These are phyloP conservation scores for Massariosphaeria phaeospora DNA, from an alignment of 495 filamentous ascomycete genomes.

Conservation along the genomic window DNA sequence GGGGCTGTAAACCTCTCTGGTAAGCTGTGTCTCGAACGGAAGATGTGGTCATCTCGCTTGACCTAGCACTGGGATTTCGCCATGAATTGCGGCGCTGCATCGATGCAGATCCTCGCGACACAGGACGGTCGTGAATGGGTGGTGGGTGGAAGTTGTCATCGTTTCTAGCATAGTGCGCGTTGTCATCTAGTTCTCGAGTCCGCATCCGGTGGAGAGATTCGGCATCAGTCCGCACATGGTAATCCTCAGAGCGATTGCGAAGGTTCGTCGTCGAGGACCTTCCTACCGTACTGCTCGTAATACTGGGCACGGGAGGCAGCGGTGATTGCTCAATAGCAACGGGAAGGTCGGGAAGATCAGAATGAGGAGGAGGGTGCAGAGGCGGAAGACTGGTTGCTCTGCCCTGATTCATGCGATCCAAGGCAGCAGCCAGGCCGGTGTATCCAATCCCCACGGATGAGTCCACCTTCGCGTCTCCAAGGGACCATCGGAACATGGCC, in stretches of 20 bases:
- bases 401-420: conserved; percentile 39
- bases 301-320: background rate
- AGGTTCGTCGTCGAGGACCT: background rate
- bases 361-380: conserved; percentile 9
- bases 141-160: background rate
- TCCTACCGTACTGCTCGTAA: background rate
- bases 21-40: conserved; percentile 7
- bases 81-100: background rate
- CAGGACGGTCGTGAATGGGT: background rate
- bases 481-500: conserved; percentile 46
- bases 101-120: background rate
- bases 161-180: too few species aligned
- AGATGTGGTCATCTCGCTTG: background rate
- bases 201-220: too few species aligned
- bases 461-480: conserved; percentile 43
- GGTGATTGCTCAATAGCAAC: background rate
- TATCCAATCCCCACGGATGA: conserved; percentile 46
- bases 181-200: too few species aligned
- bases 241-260: too few species aligned
- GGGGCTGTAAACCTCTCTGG: background rate
- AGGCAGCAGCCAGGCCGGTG: conserved; percentile 46
- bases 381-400: conserved; percentile 18
- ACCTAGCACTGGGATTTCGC: conserved; percentile 7
- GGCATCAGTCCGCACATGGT: too few species aligned
- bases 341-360: conserved; percentile 9